Percentiles rank a stretch among this genome's conserved stretches.
Conservation (phyloP, 1,284 basidiomycete genomes). For the Hymenochaete sp. region DNA sequence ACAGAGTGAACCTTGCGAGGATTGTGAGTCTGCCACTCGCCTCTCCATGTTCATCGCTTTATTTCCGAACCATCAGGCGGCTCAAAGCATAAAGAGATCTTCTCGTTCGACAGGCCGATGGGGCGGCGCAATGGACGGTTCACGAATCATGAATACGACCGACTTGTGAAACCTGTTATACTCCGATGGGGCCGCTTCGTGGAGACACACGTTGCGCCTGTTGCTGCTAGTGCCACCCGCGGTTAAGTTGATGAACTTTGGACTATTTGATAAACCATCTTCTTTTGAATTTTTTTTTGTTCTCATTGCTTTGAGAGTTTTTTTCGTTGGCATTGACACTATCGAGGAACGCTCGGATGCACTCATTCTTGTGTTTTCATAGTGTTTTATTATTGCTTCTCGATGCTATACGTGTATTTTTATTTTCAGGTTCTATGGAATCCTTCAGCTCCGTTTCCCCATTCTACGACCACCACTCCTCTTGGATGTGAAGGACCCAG, state of each 20-base stretch:
- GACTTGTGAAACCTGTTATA: conserved; percentile 62
- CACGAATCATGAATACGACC: conserved; percentile 55
- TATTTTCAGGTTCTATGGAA: too few species aligned
- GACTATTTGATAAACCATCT: neutral
- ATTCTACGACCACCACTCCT: too few species aligned
- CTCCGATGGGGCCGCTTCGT: conserved; percentile 66
- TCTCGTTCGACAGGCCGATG: conserved; percentile 49
- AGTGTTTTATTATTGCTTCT: too few species aligned
- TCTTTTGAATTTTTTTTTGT: neutral
- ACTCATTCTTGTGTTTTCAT: too few species aligned
- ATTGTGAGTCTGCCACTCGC: neutral
- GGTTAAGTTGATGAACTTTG: neutral
- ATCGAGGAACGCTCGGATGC: neutral
- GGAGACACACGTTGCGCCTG: conserved; percentile 20
- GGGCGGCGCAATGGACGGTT: conserved; percentile 40
- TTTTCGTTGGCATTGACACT: neutral
- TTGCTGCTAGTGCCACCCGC: neutral
- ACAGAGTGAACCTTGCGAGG: neutral
- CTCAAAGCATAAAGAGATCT: conserved; percentile 63
- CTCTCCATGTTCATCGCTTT: neutral
- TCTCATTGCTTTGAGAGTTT: neutral
- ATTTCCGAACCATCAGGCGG: conserved; percentile 36
- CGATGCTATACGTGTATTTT: too few species aligned
- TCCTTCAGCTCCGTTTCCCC: too few species aligned
- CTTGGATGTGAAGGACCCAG: too few species aligned